Evolutionary conservation across 2,329 filamentous ascomycete species (phyloP), one percentile per base, ranked within the genome.

Genomic region (Ilyonectria sp.): DNA sequence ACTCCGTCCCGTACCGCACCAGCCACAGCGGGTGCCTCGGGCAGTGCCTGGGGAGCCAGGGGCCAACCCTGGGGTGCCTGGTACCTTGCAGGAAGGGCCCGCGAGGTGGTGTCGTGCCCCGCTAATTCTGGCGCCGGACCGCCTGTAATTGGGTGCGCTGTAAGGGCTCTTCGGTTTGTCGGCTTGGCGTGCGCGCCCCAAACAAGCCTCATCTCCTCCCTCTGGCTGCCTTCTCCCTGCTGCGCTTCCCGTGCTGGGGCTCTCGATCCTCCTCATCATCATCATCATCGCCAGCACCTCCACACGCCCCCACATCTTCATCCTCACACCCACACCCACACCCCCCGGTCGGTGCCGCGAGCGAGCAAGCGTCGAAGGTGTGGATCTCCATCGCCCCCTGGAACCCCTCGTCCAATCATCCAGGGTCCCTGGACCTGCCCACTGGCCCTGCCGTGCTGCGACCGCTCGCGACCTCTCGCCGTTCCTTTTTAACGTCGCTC

Each of bases 401-500:
- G 55, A 8, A 47, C 40, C 60, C 64, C 64, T 67, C 54, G 17
- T 33, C 64, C 64, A 67, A 67, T 67, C 64, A 63, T 53, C 64
- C 47, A 54, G 63, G 63, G 61, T 56, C 60, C 46, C 44, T 31
- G 62, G 49, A 54, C 64, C 54, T 58, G 53, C 43, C 59, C 44
- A 65, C 26, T 43, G 40, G 33, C 19, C 49, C 46, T 56, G 40
- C 40, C 56, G 50, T 43, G 21, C 61, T 64, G 43, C 67, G 64
- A 67, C 47, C 52, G 55, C 58, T 64, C 63, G 63, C 57, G 40
- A 49, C 46, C 26, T 49, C 70, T 44, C 37, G 60, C 63, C 70
- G 69, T 74, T 77, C 73, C 74, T 72, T 77, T 72, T 76, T 76
- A 78, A 77, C 75, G 65, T 74, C 71, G 63, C 71, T 64, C 68